Evolutionary conservation across 2,329 filamentous ascomycete genomes (phyloP).

Genomic region (Cercospora zeina): DNA sequence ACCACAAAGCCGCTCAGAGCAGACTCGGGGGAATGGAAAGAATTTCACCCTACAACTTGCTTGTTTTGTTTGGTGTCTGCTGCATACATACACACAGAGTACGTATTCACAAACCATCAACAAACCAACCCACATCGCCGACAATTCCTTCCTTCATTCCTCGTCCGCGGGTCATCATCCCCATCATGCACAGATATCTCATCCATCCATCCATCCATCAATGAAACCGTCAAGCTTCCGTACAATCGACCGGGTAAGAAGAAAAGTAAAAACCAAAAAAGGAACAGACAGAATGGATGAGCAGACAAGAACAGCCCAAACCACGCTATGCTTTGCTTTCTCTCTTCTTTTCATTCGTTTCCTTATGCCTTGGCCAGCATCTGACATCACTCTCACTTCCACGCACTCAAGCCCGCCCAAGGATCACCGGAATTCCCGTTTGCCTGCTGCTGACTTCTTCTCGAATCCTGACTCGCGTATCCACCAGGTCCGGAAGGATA

Average conservation of each 20-base stretch:
- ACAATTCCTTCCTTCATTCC: not conserved
- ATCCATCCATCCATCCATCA: not conserved
- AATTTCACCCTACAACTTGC: not conserved
- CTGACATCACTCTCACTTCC: conserved; percentile 55
- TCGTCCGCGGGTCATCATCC: not conserved
- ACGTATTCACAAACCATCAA: not conserved
- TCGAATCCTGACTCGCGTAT: conserved; percentile 53
- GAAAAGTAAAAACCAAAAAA: not conserved
- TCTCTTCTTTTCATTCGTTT: not conserved
- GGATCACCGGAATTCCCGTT: conserved; percentile 55
- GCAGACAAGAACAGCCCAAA: not conserved
- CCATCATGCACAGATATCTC: not conserved
- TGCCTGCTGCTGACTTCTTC: conserved; percentile 46
- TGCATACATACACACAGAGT: not conserved
- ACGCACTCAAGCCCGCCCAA: conserved; percentile 69
- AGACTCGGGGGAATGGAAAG: no score
- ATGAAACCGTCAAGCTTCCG: not conserved
- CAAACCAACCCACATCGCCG: not conserved
- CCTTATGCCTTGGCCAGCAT: not conserved
- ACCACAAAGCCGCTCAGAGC: no score
- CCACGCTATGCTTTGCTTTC: conserved; percentile 10
- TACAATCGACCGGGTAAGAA: not conserved
- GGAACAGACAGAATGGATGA: not conserved
- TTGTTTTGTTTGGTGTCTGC: not conserved
- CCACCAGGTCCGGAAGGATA: conserved; percentile 55